A percentile compares a stretch with the other conserved stretches of the same genome.
phyloP scores from a whole-genome alignment of 1,284 basidiomycete species.

The Trametes polyzona region DNA sequence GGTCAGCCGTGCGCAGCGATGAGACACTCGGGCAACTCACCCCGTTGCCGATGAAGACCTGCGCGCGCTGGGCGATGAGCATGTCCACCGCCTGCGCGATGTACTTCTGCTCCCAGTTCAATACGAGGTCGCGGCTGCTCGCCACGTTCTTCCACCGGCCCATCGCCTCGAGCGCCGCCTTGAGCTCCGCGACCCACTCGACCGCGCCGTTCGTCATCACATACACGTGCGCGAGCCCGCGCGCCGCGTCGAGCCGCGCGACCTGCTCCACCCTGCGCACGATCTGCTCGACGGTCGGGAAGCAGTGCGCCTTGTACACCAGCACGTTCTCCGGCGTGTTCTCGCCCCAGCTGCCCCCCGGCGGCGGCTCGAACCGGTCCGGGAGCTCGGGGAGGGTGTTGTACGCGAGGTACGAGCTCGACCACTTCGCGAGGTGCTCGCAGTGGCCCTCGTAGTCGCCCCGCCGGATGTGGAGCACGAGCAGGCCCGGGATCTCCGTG shows the following conservation, averaged over 20 bases:
- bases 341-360: slow-evolving; percentile 30
- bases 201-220: slow-evolving; percentile 59
- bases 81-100: slow-evolving; percentile 48
- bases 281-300: slow-evolving; percentile 49
- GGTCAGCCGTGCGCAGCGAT: neutral
- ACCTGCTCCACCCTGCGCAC: slow-evolving; percentile 46
- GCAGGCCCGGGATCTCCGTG: slow-evolving; percentile 42
- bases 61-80: slow-evolving; percentile 46
- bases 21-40: slow-evolving; percentile 32
- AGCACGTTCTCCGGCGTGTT: slow-evolving; percentile 33
- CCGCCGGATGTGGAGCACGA: slow-evolving; percentile 64
- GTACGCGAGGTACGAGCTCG: slow-evolving; percentile 46
- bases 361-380: slow-evolving; percentile 42
- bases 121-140: slow-evolving; percentile 41
- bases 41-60: slow-evolving; percentile 52
- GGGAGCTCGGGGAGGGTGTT: slow-evolving; percentile 46
- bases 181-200: slow-evolving; percentile 46
- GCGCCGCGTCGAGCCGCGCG: slow-evolving; percentile 27
- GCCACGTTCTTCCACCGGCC: slow-evolving; percentile 30
- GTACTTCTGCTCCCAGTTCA: slow-evolving; percentile 45
- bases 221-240: slow-evolving; percentile 45
- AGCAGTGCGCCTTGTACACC: slow-evolving; percentile 50
- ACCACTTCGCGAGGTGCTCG: slow-evolving; percentile 47
- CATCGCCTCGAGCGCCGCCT: slow-evolving; percentile 38
- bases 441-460: slow-evolving; percentile 66